These are phyloP conservation scores for Xylariaceae sp. DNA, from an alignment of 2,329 filamentous ascomycete species.

Conservation along the genomic window DNA sequence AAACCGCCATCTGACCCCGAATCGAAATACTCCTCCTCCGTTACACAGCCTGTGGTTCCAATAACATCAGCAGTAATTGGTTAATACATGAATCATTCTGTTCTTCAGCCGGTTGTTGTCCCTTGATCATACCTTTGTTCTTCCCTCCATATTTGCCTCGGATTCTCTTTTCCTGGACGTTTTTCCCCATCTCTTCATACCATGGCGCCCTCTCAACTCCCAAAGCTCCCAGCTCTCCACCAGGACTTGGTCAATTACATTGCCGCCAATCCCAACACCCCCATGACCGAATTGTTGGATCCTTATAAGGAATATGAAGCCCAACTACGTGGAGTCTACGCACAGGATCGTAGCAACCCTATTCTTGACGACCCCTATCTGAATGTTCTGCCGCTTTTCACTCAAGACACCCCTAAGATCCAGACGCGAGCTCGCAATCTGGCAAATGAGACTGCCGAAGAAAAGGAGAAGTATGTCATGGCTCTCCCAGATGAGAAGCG, in stretches of 20 bases:
- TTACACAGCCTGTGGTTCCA: too few relatives aligned
- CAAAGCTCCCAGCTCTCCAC: constrained; percentile 45
- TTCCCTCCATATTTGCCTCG: background rate
- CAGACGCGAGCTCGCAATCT: constrained; percentile 60
- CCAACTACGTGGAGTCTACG: constrained; percentile 62
- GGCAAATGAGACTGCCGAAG: constrained; percentile 52
- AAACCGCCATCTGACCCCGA: too few relatives aligned
- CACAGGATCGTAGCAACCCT: constrained; percentile 61
- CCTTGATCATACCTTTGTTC: background rate
- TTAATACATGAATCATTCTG: too few relatives aligned
- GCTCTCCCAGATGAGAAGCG: constrained; percentile 58
- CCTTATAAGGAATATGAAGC: constrained; percentile 68
- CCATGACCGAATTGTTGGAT: constrained; percentile 55
- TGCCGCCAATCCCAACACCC: constrained; percentile 46
- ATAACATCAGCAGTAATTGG: too few relatives aligned
- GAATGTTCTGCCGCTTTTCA: constrained; percentile 66
- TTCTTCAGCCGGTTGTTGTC: background rate
- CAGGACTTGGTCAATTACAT: constrained; percentile 50
- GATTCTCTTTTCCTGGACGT: constrained; percentile 12
- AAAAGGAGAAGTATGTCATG: constrained; percentile 68
- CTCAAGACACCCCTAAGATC: constrained; percentile 50
- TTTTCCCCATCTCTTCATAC: too few relatives aligned
- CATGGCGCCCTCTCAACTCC: constrained; percentile 39
- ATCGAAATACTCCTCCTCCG: too few relatives aligned
- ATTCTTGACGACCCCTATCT: constrained; percentile 52